These are phyloP conservation scores for Coriaria nepalensis DNA, from an alignment of 306 rosid species.

Conservation along the genomic window DNA sequence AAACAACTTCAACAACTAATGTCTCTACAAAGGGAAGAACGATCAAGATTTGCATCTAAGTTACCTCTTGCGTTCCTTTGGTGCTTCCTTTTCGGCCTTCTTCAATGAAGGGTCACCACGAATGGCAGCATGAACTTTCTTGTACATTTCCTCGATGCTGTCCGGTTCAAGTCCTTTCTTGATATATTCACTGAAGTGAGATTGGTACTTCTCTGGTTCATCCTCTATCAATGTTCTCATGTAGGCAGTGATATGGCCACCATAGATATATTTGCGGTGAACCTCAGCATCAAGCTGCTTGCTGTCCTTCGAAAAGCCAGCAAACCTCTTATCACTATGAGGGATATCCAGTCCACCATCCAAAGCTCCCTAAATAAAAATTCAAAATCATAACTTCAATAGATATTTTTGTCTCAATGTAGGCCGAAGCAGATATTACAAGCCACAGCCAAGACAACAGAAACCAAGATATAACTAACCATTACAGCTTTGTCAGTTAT, in stretches of 20 bases:
- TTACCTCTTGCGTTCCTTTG: slow-evolving; percentile 58
- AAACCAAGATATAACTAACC: too few relatives aligned
- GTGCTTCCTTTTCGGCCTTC: slow-evolving; percentile 46
- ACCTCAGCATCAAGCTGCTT: slow-evolving; percentile 70
- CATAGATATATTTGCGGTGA: slow-evolving; percentile 70
- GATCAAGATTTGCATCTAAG: neutral
- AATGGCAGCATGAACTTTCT: slow-evolving; percentile 80
- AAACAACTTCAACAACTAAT: neutral
- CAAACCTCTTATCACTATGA: slow-evolving; percentile 83
- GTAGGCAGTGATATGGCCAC: slow-evolving; percentile 58
- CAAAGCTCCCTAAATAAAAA: slow-evolving; percentile 54
- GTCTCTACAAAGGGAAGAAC: too few relatives aligned
- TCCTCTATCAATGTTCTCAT: slow-evolving; percentile 63
- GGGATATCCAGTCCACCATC: slow-evolving; percentile 94
- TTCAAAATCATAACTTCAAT: neutral
- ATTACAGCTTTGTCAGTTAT: too few relatives aligned
- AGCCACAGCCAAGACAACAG: too few relatives aligned
- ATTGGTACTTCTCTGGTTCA: slow-evolving; percentile 73
- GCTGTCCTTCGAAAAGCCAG: slow-evolving; percentile 55
- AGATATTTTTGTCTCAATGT: too few relatives aligned
- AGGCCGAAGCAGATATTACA: too few relatives aligned
- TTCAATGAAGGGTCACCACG: slow-evolving; percentile 42
- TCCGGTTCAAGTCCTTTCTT: slow-evolving; percentile 56
- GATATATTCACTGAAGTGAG: slow-evolving; percentile 60
- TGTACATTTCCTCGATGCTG: slow-evolving; percentile 46